Evolutionary conservation across 352 stramenopile genomes (phyloP).

Genomic region (Phytophthora cactorum): DNA sequence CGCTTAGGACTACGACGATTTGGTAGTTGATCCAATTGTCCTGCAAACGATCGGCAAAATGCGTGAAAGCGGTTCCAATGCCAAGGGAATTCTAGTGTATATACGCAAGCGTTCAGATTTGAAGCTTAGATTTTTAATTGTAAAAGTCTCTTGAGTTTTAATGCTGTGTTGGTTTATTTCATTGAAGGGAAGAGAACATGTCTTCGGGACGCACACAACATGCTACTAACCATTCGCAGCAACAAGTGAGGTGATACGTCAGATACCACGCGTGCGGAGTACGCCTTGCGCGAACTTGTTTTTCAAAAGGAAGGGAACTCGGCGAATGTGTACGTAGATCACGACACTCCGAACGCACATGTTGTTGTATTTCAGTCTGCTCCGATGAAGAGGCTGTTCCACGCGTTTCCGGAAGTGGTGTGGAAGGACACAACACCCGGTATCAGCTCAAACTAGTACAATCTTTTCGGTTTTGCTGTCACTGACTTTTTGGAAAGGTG

Average conservation of each 20-base stretch:
- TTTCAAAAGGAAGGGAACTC: not conserved
- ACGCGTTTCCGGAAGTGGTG: constrained; percentile 13
- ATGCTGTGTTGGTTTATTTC: too few species aligned
- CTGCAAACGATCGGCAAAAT: too few species aligned
- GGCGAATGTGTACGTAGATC: not conserved
- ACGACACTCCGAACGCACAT: not conserved
- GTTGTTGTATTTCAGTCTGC: constrained; percentile 13
- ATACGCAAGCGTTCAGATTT: too few species aligned
- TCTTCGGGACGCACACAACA: not conserved
- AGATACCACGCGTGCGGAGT: not conserved
- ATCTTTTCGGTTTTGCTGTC: constrained; percentile 11
- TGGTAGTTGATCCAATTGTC: too few species aligned
- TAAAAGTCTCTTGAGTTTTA: too few species aligned
- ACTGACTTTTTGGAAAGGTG: constrained; percentile 12
- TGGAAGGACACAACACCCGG: constrained; percentile 4
- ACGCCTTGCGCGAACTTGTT: not conserved
- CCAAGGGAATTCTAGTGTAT: too few species aligned
- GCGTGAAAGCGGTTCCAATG: too few species aligned
- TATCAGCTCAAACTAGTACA: constrained; percentile 13
- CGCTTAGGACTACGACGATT: too few species aligned
- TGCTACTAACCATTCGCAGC: not conserved
- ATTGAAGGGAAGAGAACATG: not conserved
- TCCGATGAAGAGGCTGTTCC: constrained; percentile 10
- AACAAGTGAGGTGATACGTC: not conserved
- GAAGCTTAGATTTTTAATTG: too few species aligned